These are phyloP conservation scores for Backusella tarrabulga DNA, from an alignment of 192 early-diverging fungal genomes.

Conservation along the genomic window DNA sequence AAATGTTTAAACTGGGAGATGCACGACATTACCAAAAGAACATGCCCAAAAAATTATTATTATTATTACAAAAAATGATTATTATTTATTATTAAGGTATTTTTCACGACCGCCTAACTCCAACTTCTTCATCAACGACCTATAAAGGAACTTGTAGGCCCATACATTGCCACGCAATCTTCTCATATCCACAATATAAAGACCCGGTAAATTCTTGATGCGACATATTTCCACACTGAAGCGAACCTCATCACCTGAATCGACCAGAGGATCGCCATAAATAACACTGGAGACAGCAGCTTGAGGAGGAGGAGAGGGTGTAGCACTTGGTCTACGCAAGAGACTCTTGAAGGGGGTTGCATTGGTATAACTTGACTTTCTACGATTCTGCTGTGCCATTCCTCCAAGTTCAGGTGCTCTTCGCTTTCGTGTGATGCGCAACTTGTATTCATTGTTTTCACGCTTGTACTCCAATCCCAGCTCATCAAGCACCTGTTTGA, in stretches of 20 bases:
- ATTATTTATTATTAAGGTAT: slow-evolving; percentile 5
- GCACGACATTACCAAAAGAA: not conserved
- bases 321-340: slow-evolving; percentile 22
- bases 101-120: slow-evolving; percentile 46
- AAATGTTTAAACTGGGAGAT: not conserved
- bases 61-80: not conserved
- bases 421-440: slow-evolving; percentile 50
- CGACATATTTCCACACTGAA: slow-evolving; percentile 87
- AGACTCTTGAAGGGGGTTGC: slow-evolving; percentile 10
- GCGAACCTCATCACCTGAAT: slow-evolving; percentile 79
- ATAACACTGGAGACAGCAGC: slow-evolving; percentile 23
- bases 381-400: slow-evolving; percentile 14
- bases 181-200: slow-evolving; percentile 74
- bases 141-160: slow-evolving; percentile 79
- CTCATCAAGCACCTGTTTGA: slow-evolving; percentile 52
- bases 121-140: slow-evolving; percentile 49
- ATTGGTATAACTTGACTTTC: slow-evolving; percentile 9
- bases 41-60: not conserved
- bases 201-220: slow-evolving; percentile 83
- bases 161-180: slow-evolving; percentile 73
- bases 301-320: not conserved
- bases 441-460: slow-evolving; percentile 52
- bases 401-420: slow-evolving; percentile 14
- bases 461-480: slow-evolving; percentile 56
- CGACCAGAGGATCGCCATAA: slow-evolving; percentile 53